These are phyloP conservation scores for Trametes polyzona DNA, from an alignment of 1,284 basidiomycete species.

Conservation along the genomic window DNA sequence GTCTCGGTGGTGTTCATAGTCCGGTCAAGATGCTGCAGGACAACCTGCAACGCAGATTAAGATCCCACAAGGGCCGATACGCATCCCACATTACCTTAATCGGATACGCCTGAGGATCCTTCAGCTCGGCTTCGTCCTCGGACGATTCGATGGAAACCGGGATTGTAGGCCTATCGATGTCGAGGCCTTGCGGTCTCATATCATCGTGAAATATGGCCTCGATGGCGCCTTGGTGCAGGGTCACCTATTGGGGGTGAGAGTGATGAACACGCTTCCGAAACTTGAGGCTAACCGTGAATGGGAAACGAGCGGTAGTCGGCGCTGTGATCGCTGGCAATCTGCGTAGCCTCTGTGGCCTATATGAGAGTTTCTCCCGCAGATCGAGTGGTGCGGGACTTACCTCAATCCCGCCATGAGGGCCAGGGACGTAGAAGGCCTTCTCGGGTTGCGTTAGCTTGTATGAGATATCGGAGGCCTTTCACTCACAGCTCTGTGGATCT, in stretches of 20 bases:
- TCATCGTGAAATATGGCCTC: slow-evolving; percentile 72
- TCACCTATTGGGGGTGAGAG: slow-evolving; percentile 55
- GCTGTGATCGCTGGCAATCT: slow-evolving; percentile 61
- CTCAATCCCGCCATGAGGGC: slow-evolving; percentile 62
- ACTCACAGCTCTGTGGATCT: slow-evolving; percentile 68
- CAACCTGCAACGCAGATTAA: slow-evolving; percentile 34
- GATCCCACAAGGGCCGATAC: neutral
- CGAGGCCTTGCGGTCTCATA: slow-evolving; percentile 48
- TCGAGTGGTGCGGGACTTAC: slow-evolving; percentile 34
- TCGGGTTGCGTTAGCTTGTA: no score
- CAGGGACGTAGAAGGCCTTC: slow-evolving; percentile 76
- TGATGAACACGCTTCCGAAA: neutral
- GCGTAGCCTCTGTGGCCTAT: slow-evolving; percentile 53
- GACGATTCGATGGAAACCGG: slow-evolving; percentile 60
- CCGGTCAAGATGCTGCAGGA: slow-evolving; percentile 38
- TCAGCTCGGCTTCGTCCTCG: slow-evolving; percentile 43
- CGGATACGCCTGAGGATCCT: slow-evolving; percentile 53
- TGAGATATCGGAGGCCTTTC: neutral
- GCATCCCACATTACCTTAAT: slow-evolving; percentile 49
- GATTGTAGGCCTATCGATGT: slow-evolving; percentile 61
- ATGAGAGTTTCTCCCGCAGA: neutral
- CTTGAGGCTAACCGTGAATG: slow-evolving; percentile 54
- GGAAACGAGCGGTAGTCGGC: slow-evolving; percentile 53
- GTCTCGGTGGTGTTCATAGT: slow-evolving; percentile 42
- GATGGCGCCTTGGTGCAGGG: slow-evolving; percentile 75